A percentile compares a stretch with the other conserved stretches of the same genome.
Conservation (phyloP, 2,329 filamentous ascomycete genomes). For the Allantophomopsis lycopodina region DNA sequence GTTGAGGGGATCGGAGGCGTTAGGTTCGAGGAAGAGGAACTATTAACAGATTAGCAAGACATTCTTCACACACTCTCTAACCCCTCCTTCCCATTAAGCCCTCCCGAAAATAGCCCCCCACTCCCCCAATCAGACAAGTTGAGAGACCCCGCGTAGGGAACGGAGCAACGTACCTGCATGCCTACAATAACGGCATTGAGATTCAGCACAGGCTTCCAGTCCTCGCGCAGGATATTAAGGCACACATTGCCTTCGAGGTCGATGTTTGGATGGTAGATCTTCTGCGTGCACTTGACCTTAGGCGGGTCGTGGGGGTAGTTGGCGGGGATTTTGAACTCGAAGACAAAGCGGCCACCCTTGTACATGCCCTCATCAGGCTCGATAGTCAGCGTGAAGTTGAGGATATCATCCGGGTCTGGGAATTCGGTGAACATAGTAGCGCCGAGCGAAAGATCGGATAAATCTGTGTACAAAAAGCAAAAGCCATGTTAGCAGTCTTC, state of each 20-base stretch:
- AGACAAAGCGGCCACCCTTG: constrained; percentile 75
- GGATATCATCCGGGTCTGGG: constrained; percentile 71
- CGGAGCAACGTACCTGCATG: constrained; percentile 48
- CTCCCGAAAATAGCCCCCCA: no score
- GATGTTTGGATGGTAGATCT: constrained; percentile 99
- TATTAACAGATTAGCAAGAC: constrained; percentile 21
- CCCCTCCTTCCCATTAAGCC: no score
- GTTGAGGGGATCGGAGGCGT: constrained; percentile 93
- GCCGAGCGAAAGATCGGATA: constrained; percentile 67
- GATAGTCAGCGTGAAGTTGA: constrained; percentile 72
- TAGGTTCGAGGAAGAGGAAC: constrained; percentile 96
- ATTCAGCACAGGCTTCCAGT: constrained; percentile 98
- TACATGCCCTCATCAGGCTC: constrained; percentile 81
- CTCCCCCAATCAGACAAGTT: not conserved
- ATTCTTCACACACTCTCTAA: no score
- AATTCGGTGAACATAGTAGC: constrained; percentile 73
- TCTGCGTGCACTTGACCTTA: constrained; percentile 92
- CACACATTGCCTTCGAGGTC: constrained; percentile 96
- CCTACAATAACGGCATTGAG: constrained; percentile 94
- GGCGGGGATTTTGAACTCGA: constrained; percentile 84
- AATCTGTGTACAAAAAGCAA: constrained; percentile 50
- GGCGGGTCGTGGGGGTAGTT: constrained; percentile 96
- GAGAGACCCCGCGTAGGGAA: not conserved
- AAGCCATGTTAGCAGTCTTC: constrained; percentile 1
- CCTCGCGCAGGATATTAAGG: constrained; percentile 90